A percentile compares a stretch with the other conserved stretches of the same genome.
phyloP scores from a whole-genome alignment of 2,329 filamentous ascomycete genomes.

The Alternaria brassicae region DNA sequence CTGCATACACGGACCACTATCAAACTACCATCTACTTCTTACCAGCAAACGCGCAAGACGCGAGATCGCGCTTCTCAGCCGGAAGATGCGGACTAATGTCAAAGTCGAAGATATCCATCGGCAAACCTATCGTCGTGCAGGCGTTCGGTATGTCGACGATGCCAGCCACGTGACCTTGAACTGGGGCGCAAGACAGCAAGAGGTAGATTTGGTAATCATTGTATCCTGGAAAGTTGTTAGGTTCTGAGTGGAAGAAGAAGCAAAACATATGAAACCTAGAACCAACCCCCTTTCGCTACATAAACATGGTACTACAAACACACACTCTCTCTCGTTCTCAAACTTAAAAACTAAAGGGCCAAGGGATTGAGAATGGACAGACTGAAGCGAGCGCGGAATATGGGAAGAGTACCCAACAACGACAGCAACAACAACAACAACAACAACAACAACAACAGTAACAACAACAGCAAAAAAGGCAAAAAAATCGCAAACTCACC shows the following conservation, averaged over 20 bases:
- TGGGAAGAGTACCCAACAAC: background rate
- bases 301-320: too few species aligned
- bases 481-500: conserved; percentile 52
- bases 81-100: conserved; percentile 76
- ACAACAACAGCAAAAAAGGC: background rate
- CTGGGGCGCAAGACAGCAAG: conserved; percentile 81
- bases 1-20: background rate
- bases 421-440: background rate
- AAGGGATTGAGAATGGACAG: background rate
- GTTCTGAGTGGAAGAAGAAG: background rate
- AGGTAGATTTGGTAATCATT: conserved; percentile 83
- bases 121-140: conserved; percentile 85
- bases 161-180: conserved; percentile 87
- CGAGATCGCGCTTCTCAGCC: conserved; percentile 71
- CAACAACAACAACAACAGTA: background rate
- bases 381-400: background rate
- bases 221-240: conserved; percentile 53
- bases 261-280: background rate
- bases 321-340: too few species aligned
- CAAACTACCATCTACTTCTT: conserved; percentile 18
- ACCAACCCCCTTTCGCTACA: background rate
- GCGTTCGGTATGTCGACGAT: conserved; percentile 90
- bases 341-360: background rate
- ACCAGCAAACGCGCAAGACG: conserved; percentile 70
- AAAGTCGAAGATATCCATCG: conserved; percentile 95